Base-by-base conservation (phyloP, 768 basidiomycete species). In the Pholiota conissans region DNA sequence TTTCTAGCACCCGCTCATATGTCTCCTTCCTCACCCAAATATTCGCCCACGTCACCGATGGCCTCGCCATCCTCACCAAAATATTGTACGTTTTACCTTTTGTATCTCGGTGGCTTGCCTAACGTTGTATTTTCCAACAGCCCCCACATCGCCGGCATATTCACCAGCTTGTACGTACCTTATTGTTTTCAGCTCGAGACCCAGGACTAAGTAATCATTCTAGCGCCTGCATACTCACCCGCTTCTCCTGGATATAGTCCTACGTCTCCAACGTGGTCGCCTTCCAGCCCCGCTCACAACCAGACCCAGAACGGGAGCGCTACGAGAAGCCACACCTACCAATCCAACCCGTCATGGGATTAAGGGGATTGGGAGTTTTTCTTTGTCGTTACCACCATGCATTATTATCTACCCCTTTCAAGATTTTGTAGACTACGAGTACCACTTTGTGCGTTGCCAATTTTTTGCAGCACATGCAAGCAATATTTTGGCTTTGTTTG, bases 41-140 rank as follows among this genome's bases (percentile, higher is more conserved):
- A 95, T 72, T 95, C 93, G 10, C 95, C 95, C 2, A 93, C 95
- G 0, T 95, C 93, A 3, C 95, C 95, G n/a, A 76, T 81, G 71
- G 84, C 88, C 7, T 94, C 92, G 2, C 95, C 95, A 0, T 84
- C 95, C 2, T 95, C 93, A 32, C 95, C 95, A 55, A 91, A 90
- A 82, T 93, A 93, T 71, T 93, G 92, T 93, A 73, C 62, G 91
- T 79, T 18, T 42, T 18, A 55, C n/a, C 27, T 11, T 11, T 30
- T 6, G 18, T 27, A 34, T 29, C 22, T 3, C 52, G 52, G 13
- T 26, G n/a, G 34, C 5, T 55, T 52, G 7, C 62, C 59, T 60
- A 56, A 65, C 28, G 37, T 11, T 42, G 49, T 2, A 20, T 18
- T 46, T 56, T 49, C 58, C 26, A 57, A 63, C n/a, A 93, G 91